A percentile compares a stretch with the other conserved stretches of the same genome.
phyloP scores from a whole-genome alignment of 345 rosid genomes.

The Gossypium thurberi region DNA sequence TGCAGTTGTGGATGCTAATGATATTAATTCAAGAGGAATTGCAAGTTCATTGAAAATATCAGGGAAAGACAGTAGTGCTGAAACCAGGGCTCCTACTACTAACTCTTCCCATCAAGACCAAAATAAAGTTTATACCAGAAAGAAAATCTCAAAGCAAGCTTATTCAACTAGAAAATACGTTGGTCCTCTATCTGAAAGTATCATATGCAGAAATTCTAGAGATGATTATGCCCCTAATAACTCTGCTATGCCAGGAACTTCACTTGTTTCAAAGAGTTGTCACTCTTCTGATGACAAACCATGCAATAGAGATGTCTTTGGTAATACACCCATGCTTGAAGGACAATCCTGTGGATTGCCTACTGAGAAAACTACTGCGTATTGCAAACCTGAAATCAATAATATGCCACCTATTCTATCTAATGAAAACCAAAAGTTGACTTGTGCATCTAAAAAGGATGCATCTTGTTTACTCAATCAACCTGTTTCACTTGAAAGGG shows the following conservation, averaged over 20 bases:
- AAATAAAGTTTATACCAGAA: constrained; percentile 48
- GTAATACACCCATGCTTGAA: constrained; percentile 15
- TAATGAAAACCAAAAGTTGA: constrained; percentile 16
- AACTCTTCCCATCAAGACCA: constrained; percentile 21
- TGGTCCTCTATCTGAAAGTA: constrained; percentile 44
- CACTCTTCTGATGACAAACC: constrained; percentile 21
- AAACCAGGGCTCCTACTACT: constrained; percentile 16
- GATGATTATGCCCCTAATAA: constrained; percentile 22
- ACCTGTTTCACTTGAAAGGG: constrained; percentile 22
- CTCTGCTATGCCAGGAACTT: constrained; percentile 16
- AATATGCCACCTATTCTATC: constrained; percentile 14
- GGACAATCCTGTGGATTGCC: constrained; percentile 21
- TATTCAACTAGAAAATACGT: constrained; percentile 16
- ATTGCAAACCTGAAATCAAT: constrained; percentile 14
- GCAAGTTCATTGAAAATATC: constrained; percentile 14
- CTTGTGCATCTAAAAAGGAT: constrained; percentile 21
- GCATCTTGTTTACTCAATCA: constrained; percentile 20
- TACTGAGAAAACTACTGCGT: constrained; percentile 14
- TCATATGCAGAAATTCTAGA: constrained; percentile 27
- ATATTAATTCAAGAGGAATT: constrained; percentile 8
- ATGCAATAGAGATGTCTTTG: constrained; percentile 12
- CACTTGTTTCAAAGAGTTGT: constrained; percentile 25
- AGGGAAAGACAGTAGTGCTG: constrained; percentile 13
- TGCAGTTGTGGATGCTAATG: constrained; percentile 17
- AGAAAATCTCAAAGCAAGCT: constrained; percentile 26